Conservation (phyloP, 495 filamentous ascomycete genomes). For the Sporormia fimetaria region DNA sequence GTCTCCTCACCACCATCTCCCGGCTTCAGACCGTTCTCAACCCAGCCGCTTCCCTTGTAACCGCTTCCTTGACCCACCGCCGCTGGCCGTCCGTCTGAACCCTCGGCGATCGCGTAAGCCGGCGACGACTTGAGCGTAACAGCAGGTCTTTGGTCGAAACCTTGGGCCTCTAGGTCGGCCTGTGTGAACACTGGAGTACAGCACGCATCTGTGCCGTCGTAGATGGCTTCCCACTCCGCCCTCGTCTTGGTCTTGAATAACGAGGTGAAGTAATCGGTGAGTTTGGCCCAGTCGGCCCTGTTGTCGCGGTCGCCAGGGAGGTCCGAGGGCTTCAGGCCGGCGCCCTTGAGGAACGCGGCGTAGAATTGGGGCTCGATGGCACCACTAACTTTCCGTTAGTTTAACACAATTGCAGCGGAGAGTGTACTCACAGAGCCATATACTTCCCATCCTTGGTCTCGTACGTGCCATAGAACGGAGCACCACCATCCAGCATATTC, state of each 20-base stretch:
- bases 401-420: background rate
- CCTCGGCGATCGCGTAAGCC: conserved; percentile 40
- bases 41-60: conserved; percentile 41
- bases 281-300: conserved; percentile 49
- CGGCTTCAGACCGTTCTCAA: conserved; percentile 44
- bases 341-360: conserved; percentile 48
- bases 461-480: conserved; percentile 82
- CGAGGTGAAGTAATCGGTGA: conserved; percentile 48
- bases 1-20: conserved; percentile 61
- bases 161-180: conserved; percentile 52
- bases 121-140: conserved; percentile 61
- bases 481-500: conserved; percentile 73
- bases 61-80: conserved; percentile 43
- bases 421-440: conserved; percentile 54
- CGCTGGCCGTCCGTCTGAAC: conserved; percentile 27
- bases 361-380: conserved; percentile 86
- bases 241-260: conserved; percentile 65
- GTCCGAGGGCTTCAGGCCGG: conserved; percentile 43
- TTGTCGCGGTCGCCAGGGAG: conserved; percentile 48
- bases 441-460: conserved; percentile 69
- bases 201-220: conserved; percentile 85
- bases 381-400: conserved; percentile 36
- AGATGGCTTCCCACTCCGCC: conserved; percentile 70
- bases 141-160: conserved; percentile 63
- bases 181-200: conserved; percentile 75